These are phyloP conservation scores for Limtongia smithiae DNA, from an alignment of 805 yeast species.

Conservation along the genomic window DNA sequence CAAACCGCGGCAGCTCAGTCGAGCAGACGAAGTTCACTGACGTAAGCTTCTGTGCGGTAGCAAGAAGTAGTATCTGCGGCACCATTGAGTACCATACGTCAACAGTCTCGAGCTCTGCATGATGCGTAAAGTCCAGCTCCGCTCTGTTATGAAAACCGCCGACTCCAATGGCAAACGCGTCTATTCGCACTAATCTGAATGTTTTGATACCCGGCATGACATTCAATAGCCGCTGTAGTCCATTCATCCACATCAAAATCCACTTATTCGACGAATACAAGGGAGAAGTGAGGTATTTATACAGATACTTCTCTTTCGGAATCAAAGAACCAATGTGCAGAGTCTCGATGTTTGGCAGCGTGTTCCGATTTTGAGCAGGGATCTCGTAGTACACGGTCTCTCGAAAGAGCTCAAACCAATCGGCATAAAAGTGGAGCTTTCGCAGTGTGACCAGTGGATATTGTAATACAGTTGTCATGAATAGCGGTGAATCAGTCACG, in stretches of 20 bases:
- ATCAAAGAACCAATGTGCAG: slow-evolving; percentile 13
- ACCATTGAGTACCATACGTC: slow-evolving; percentile 17
- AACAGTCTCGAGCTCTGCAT: slow-evolving; percentile 4
- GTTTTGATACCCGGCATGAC: slow-evolving; percentile 8
- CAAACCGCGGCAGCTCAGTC: slow-evolving; percentile 17
- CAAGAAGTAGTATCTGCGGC: slow-evolving; percentile 14
- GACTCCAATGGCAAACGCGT: slow-evolving; percentile 16
- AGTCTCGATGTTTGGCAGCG: slow-evolving; percentile 3
- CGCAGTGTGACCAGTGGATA: slow-evolving; percentile 1
- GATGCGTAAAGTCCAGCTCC: slow-evolving; percentile 14
- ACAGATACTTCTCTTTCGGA: slow-evolving; percentile 10
- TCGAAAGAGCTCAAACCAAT: slow-evolving; percentile 16
- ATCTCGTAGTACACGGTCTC: slow-evolving; percentile 10
- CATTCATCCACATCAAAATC: slow-evolving; percentile 15
- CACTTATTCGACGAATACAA: slow-evolving; percentile 16
- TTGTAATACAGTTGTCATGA: background rate
- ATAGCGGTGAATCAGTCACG: slow-evolving; percentile 8
- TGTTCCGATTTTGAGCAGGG: background rate
- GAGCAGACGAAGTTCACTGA: slow-evolving; percentile 12
- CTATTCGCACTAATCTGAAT: slow-evolving; percentile 13
- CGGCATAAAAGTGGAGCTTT: slow-evolving; percentile 7
- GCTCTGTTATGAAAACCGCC: slow-evolving; percentile 13
- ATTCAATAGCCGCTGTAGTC: slow-evolving; percentile 7
- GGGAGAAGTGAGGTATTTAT: slow-evolving; percentile 19
- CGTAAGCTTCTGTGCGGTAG: background rate